Conservation (phyloP, 1,139 yeast species). For the Taphrina wiesneri region DNA sequence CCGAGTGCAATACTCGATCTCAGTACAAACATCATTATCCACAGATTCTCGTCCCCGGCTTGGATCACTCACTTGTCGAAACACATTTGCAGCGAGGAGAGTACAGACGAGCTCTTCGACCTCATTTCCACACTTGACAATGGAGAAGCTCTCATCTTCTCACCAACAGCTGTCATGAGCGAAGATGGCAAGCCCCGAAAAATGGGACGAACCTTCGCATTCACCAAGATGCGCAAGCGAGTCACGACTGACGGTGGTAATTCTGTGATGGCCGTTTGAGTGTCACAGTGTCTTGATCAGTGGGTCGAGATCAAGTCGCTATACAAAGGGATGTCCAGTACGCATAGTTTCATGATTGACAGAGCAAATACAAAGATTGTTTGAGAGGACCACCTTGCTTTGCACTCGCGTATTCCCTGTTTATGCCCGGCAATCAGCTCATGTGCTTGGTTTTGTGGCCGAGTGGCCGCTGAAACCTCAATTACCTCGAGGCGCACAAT, state of each 20-base stretch:
- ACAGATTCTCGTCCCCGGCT: neutral
- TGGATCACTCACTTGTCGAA: neutral
- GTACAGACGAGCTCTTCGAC: neutral
- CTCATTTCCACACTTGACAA: neutral
- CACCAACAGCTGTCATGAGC: neutral
- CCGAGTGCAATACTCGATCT: neutral
- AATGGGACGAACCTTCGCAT: neutral
- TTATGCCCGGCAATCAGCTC: too few species aligned
- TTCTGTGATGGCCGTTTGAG: neutral
- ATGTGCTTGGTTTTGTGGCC: neutral
- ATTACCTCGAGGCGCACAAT: neutral
- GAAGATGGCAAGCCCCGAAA: neutral
- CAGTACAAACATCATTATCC: neutral
- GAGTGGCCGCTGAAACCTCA: neutral
- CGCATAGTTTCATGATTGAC: too few species aligned
- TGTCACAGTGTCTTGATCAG: neutral
- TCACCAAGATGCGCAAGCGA: slow-evolving; percentile 1
- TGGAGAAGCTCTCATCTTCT: neutral
- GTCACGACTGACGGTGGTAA: neutral
- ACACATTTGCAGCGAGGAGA: neutral
- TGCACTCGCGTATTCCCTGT: too few species aligned
- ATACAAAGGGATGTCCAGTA: too few species aligned
- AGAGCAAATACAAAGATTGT: too few species aligned
- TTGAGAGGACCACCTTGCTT: too few species aligned
- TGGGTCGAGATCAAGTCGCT: too few species aligned